Conservation (phyloP, 2,329 filamentous ascomycete genomes). For the Aspergillus flavus region DNA sequence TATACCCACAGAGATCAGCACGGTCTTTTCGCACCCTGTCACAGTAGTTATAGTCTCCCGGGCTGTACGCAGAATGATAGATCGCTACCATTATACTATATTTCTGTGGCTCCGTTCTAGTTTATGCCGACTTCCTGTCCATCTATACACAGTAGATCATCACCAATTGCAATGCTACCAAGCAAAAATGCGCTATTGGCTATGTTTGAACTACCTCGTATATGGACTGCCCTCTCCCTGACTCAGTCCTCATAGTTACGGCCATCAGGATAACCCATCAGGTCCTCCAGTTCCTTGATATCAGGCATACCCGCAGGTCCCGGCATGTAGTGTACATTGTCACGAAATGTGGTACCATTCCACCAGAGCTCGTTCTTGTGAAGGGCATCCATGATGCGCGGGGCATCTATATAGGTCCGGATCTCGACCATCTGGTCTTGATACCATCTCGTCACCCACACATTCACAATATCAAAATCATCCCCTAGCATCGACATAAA, state of each 20-base stretch:
- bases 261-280: slow-evolving; percentile 32
- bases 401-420: slow-evolving; percentile 35
- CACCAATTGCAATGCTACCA: not conserved
- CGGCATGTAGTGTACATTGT: slow-evolving; percentile 35
- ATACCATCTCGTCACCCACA: slow-evolving; percentile 38
- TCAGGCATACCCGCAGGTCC: slow-evolving; percentile 38
- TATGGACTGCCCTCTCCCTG: not conserved
- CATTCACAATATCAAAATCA: slow-evolving; percentile 35
- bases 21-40: no score
- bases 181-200: not conserved
- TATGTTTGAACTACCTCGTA: not conserved
- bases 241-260: slow-evolving; percentile 26
- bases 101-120: no score
- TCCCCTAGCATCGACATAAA: slow-evolving; percentile 21
- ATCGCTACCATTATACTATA: no score
- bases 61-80: no score
- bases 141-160: no score
- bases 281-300: slow-evolving; percentile 27
- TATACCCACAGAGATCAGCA: no score
- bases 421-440: slow-evolving; percentile 37
- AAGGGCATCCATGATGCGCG: slow-evolving; percentile 30
- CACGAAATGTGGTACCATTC: slow-evolving; percentile 32
- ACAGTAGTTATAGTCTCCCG: no score
- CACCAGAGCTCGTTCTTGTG: slow-evolving; percentile 38
- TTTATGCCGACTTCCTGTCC: no score